phyloP scores from a whole-genome alignment of 202 grass and related monocot genomes.

The Dendrocalamus latiflorus region DNA sequence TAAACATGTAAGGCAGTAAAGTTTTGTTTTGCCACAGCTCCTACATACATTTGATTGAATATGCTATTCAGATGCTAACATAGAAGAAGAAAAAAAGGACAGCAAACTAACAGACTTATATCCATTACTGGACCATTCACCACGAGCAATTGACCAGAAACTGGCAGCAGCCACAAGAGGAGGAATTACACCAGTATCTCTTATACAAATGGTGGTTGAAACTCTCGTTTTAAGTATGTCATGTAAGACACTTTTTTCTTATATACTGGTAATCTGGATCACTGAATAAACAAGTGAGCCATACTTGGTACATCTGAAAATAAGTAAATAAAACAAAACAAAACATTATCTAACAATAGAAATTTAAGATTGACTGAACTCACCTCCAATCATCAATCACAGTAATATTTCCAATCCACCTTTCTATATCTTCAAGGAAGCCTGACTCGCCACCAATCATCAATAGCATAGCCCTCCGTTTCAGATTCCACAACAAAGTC shows the following conservation, averaged over 20 bases:
- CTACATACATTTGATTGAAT: background rate
- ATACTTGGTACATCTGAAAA: background rate
- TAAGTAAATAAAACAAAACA: background rate
- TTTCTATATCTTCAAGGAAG: too few species aligned
- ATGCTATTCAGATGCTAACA: background rate
- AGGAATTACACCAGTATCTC: background rate
- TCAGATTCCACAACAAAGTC: conserved; percentile 19
- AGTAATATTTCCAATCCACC: too few species aligned
- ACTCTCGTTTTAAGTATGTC: background rate
- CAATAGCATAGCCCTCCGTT: background rate
- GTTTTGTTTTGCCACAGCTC: background rate
- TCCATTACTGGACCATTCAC: background rate
- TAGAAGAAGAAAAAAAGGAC: background rate
- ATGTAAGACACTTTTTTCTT: background rate
- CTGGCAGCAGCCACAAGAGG: background rate
- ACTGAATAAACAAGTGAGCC: background rate
- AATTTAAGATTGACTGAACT: background rate
- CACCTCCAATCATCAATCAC: too few species aligned
- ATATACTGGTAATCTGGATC: background rate
- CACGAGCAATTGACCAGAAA: background rate
- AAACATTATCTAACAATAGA: background rate
- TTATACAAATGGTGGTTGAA: background rate
- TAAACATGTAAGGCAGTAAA: background rate
- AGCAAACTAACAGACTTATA: background rate
- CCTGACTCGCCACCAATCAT: background rate